A percentile compares a stretch with the other conserved stretches of the same genome.
Conservation (phyloP, 2,329 filamentous ascomycete species). For the Dactylellina haptotyla region DNA sequence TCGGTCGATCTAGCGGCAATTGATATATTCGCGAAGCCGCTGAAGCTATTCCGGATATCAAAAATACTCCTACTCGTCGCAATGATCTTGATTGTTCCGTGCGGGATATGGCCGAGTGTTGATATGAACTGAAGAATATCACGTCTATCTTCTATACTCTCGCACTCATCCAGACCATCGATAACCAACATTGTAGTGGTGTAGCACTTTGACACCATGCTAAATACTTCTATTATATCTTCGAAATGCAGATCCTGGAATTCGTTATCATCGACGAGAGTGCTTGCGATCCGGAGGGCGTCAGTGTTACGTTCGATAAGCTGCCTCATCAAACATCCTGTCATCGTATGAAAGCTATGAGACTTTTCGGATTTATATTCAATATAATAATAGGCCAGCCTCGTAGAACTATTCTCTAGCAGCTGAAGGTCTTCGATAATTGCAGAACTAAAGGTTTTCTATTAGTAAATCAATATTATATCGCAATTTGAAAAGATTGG, state of each 20-base stretch:
- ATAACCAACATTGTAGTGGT: constrained; percentile 21
- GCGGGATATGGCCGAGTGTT: background rate
- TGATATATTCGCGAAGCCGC: constrained; percentile 13
- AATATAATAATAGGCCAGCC: constrained; percentile 21
- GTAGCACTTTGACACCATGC: background rate
- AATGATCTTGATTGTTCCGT: constrained; percentile 11
- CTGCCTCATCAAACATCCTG: constrained; percentile 4
- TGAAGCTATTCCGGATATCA: constrained; percentile 9
- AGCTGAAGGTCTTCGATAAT: constrained; percentile 27
- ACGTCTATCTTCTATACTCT: background rate
- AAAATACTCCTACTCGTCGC: constrained; percentile 17
- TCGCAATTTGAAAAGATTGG: background rate
- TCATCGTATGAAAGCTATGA: constrained; percentile 5
- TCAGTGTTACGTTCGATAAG: constrained; percentile 1
- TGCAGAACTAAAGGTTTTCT: constrained; percentile 1
- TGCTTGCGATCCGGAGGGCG: background rate
- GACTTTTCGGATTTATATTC: constrained; percentile 15
- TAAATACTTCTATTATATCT: background rate
- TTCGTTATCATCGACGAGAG: background rate
- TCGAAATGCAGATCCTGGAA: background rate
- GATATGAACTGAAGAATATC: constrained; percentile 12
- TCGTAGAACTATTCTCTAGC: background rate
- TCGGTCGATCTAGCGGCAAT: constrained; percentile 28
- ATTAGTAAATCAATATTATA: background rate
- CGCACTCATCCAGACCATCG: constrained; percentile 28